These are phyloP conservation scores for Pestalotiopsis sp. DNA, from an alignment of 2,329 filamentous ascomycete species.

Conservation along the genomic window DNA sequence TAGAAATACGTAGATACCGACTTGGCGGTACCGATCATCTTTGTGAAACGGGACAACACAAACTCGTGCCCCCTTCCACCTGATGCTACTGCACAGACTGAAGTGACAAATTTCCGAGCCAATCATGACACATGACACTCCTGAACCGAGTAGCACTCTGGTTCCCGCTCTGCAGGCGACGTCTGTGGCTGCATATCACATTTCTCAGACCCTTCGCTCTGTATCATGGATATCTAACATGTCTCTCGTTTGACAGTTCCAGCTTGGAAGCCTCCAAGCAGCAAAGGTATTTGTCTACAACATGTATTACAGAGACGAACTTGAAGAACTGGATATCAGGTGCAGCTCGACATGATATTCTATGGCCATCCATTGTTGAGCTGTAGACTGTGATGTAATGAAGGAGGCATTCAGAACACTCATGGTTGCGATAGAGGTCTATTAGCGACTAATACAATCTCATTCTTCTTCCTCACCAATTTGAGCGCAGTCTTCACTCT, in stretches of 20 bases:
- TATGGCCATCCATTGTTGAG: no score
- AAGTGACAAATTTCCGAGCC: neutral
- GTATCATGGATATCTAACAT: neutral
- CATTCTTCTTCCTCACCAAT: no score
- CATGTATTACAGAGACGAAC: neutral
- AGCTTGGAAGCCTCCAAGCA: neutral
- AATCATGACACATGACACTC: neutral
- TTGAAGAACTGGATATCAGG: no score
- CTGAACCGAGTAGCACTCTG: neutral
- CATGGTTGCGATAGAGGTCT: no score
- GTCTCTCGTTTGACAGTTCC: neutral
- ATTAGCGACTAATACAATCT: no score
- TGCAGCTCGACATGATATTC: no score
- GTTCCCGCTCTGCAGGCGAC: neutral
- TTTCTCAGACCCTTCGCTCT: neutral
- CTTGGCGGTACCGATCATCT: neutral
- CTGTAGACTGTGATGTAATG: no score
- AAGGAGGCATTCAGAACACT: no score
- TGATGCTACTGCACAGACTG: neutral
- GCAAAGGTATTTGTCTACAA: neutral
- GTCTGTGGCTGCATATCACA: neutral
- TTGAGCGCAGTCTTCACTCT: no score
- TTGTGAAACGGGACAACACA: neutral
- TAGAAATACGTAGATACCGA: neutral
- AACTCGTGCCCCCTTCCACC: neutral